Percentiles rank a stretch among this genome's conserved stretches.
Conservation (phyloP, 257 asterid genomes). For the Knoxia roxburghii region DNA sequence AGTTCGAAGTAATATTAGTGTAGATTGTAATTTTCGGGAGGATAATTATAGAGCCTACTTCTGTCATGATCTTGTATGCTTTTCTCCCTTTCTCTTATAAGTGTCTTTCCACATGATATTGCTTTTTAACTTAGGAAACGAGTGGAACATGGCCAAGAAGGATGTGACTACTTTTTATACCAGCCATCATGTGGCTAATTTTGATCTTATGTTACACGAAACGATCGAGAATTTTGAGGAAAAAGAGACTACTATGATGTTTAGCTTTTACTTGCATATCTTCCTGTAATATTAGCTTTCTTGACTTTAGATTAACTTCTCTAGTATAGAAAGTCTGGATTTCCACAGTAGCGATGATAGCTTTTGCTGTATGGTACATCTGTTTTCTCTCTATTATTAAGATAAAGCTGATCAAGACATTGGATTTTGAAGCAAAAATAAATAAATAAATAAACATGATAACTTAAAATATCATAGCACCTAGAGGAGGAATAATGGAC, state of each 20-base stretch:
- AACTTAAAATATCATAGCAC: too few species aligned
- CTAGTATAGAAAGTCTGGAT: background rate
- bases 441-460: too few species aligned
- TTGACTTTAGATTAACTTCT: background rate
- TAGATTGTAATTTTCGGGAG: slow-evolving; percentile 19
- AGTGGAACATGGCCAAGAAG: background rate
- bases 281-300: background rate
- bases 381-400: background rate
- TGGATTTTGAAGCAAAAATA: too few species aligned
- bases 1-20: slow-evolving; percentile 80
- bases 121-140: background rate
- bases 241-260: background rate
- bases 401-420: background rate
- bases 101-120: background rate
- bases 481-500: too few species aligned
- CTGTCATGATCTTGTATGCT: background rate
- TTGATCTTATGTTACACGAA: background rate
- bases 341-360: background rate
- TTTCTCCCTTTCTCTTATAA: background rate
- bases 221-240: background rate
- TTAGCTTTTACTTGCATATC: background rate
- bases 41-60: background rate
- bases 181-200: background rate
- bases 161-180: background rate
- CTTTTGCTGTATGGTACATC: background rate